Evolutionary conservation across 768 basidiomycete genomes (phyloP).

Genomic region (Leccinellum albellum): DNA sequence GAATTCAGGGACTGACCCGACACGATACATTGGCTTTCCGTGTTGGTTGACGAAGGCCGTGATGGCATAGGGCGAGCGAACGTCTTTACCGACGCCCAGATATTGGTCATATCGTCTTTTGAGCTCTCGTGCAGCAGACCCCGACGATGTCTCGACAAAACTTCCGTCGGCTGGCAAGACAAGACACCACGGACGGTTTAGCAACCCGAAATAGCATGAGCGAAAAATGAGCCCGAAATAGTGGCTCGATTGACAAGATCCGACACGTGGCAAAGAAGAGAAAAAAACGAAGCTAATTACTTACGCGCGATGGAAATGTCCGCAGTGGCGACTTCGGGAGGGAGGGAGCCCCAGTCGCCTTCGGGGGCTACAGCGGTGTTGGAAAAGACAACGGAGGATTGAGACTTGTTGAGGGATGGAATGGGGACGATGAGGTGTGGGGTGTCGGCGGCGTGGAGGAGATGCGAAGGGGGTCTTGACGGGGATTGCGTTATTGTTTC

Average conservation of each 20-base stretch:
- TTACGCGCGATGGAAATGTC: slow-evolving; percentile 59
- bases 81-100: slow-evolving; percentile 59
- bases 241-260: slow-evolving; percentile 1
- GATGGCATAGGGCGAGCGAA: slow-evolving; percentile 76
- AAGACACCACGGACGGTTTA: neutral
- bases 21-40: slow-evolving; percentile 72
- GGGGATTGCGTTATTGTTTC: slow-evolving; percentile 13
- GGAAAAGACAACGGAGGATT: slow-evolving; percentile 43
- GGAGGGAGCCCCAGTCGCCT: slow-evolving; percentile 39
- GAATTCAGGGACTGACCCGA: slow-evolving; percentile 54
- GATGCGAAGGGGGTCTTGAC: slow-evolving; percentile 21
- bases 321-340: slow-evolving; percentile 50
- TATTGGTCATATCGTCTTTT: slow-evolving; percentile 73
- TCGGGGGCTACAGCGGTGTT: slow-evolving; percentile 36
- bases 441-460: slow-evolving; percentile 7
- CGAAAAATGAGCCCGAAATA: neutral
- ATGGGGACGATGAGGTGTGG: slow-evolving; percentile 38
- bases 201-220: neutral
- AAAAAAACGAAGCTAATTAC: slow-evolving; percentile 25
- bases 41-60: slow-evolving; percentile 82
- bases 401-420: slow-evolving; percentile 35
- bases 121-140: slow-evolving; percentile 68
- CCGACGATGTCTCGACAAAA: slow-evolving; percentile 79
- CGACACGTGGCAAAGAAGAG: neutral
- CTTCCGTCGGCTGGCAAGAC: slow-evolving; percentile 57